These are phyloP conservation scores for Fraxinus velutina DNA, from an alignment of 305 asterid genomes.

Conservation along the genomic window DNA sequence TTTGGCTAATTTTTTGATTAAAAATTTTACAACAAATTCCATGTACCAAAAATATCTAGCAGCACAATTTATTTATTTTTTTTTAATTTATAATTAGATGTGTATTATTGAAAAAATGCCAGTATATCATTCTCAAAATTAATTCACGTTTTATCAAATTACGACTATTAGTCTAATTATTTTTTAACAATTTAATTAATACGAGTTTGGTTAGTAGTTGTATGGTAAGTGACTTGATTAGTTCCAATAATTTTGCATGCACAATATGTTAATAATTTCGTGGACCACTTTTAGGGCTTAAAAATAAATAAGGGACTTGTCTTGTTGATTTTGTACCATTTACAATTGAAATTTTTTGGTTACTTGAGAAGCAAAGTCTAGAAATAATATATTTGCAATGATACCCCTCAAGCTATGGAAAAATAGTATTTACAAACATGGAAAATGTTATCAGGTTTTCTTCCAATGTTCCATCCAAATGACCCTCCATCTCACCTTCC, in stretches of 20 bases:
- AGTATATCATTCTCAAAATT: not conserved
- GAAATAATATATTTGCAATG: not conserved
- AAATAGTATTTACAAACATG: not conserved
- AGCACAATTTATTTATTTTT: not conserved
- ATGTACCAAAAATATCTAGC: not conserved
- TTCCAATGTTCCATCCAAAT: not conserved
- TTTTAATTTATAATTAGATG: not conserved
- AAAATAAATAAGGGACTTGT: not conserved
- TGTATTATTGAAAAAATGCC: not conserved
- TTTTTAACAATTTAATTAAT: not conserved
- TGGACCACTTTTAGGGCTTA: not conserved
- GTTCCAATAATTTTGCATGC: not conserved
- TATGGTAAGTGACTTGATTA: not conserved
- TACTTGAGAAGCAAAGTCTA: not conserved
- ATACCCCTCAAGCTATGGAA: not conserved
- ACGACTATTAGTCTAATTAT: not conserved
- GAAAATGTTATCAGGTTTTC: not conserved
- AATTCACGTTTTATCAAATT: not conserved
- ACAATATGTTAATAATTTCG: not conserved
- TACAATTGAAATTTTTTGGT: not conserved
- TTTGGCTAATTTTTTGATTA: not conserved
- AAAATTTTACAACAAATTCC: not conserved
- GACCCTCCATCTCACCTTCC: not conserved
- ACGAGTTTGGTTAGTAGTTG: not conserved
- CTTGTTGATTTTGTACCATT: not conserved